Evolutionary conservation across 208 protist species (phyloP).

Genomic region (Leishmania gerbilli): DNA sequence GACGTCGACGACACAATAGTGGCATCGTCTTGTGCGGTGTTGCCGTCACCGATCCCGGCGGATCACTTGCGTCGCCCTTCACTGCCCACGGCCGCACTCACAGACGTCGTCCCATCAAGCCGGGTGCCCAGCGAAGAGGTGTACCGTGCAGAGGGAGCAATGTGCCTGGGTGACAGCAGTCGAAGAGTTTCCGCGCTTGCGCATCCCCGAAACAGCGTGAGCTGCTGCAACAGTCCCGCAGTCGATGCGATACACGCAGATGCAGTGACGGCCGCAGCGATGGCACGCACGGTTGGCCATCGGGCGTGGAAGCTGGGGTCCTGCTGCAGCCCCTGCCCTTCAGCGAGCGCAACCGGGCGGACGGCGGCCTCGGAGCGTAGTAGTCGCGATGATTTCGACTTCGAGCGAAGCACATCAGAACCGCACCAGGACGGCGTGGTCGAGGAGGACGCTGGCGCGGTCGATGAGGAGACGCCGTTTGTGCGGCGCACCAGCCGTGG

Average conservation of each 20-base stretch:
- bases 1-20: background rate
- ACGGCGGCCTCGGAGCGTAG: background rate
- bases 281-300: background rate
- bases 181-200: background rate
- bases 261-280: background rate
- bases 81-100: constrained; percentile 3
- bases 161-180: background rate
- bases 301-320: background rate
- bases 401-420: background rate
- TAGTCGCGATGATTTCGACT: background rate
- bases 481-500: constrained; percentile 25
- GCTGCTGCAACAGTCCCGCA: background rate
- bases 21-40: background rate
- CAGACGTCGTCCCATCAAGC: constrained; percentile 3
- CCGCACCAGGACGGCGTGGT: background rate
- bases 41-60: constrained; percentile 1
- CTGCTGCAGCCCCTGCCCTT: background rate
- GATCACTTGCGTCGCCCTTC: background rate
- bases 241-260: background rate
- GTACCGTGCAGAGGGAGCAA: background rate
- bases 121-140: constrained; percentile 6
- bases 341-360: background rate
- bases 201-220: background rate
- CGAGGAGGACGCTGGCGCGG: background rate
- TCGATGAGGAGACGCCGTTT: constrained; percentile 6